These are phyloP conservation scores for Euphorbia lathyris DNA, from an alignment of 345 rosid species.

Conservation along the genomic window DNA sequence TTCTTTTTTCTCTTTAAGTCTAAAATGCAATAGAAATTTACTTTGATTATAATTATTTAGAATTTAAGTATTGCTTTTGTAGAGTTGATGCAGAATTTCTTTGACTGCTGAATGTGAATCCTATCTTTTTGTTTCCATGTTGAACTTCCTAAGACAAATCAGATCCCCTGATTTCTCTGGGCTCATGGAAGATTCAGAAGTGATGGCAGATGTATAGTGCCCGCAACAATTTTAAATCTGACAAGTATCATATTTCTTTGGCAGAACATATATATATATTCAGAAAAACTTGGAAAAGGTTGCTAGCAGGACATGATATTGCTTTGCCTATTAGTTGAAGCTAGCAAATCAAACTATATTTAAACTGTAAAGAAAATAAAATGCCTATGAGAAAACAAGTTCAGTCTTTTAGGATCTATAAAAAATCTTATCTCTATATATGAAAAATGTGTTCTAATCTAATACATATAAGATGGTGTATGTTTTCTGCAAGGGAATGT, in stretches of 20 bases:
- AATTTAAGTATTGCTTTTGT: neutral
- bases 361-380: neutral
- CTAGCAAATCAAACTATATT: neutral
- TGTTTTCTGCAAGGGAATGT: neutral
- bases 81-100: neutral
- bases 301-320: neutral
- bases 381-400: neutral
- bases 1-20: slow-evolving; percentile 8
- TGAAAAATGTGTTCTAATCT: neutral
- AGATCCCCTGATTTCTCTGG: neutral
- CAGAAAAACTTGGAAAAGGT: neutral
- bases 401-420: neutral
- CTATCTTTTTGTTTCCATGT: neutral
- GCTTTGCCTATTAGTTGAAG: neutral
- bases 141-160: neutral
- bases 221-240: neutral
- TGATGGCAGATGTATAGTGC: neutral
- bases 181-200: neutral
- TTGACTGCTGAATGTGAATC: slow-evolving; percentile 6
- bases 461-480: neutral
- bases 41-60: slow-evolving; percentile 3
- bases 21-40: neutral
- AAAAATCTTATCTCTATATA: neutral
- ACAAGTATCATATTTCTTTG: neutral
- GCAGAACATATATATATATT: neutral